A percentile compares a stretch with the other conserved stretches of the same genome.
These are phyloP conservation scores for Kuraishia ogatae DNA, from an alignment of 805 yeast genomes.

Conservation along the genomic window DNA sequence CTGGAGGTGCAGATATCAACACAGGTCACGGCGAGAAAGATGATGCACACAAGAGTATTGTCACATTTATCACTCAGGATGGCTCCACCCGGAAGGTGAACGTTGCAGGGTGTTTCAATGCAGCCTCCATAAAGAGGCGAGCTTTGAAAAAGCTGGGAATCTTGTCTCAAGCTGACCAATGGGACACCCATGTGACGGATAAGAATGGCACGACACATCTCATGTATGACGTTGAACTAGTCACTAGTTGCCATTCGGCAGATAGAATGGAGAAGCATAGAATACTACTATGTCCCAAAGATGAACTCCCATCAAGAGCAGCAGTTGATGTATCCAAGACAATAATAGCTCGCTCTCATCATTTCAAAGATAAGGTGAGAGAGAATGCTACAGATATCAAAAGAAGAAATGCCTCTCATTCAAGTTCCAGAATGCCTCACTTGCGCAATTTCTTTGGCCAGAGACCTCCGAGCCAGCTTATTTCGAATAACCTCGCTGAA, in stretches of 20 bases:
- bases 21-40: background rate
- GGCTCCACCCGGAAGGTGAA: slow-evolving; percentile 64
- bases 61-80: slow-evolving; percentile 66
- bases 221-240: slow-evolving; percentile 71
- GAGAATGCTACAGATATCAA: background rate
- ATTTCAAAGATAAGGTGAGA: slow-evolving; percentile 1
- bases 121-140: slow-evolving; percentile 66
- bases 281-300: slow-evolving; percentile 55
- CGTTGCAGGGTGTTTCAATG: slow-evolving; percentile 72
- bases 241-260: slow-evolving; percentile 71
- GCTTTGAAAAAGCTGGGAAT: slow-evolving; percentile 52
- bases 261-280: slow-evolving; percentile 65
- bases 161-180: slow-evolving; percentile 32
- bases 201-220: slow-evolving; percentile 30
- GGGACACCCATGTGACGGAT: slow-evolving; percentile 55
- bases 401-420: background rate
- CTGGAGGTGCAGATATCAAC: background rate
- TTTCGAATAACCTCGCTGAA: slow-evolving; percentile 81
- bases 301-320: slow-evolving; percentile 52
- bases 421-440: background rate
- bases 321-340: slow-evolving; percentile 51
- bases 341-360: slow-evolving; percentile 20
- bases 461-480: slow-evolving; percentile 89
- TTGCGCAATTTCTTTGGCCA: slow-evolving; percentile 55
- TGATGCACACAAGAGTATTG: slow-evolving; percentile 21